Evolutionary conservation across 2,329 filamentous ascomycete genomes (phyloP).

Genomic region (Penicillium aurantiogriseum): DNA sequence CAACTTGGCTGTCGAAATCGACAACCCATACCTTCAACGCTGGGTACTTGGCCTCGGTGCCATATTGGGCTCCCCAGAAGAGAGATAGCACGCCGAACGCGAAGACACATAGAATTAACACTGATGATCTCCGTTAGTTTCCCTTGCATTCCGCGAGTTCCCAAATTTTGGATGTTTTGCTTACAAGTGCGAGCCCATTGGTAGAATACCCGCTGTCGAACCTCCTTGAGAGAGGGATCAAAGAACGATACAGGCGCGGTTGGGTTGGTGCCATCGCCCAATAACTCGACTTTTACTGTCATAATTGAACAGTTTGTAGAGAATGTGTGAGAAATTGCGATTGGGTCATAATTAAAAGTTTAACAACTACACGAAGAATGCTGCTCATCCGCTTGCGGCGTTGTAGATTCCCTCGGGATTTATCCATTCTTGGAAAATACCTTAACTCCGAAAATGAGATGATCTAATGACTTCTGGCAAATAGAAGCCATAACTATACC

Average conservation of each 20-base stretch:
- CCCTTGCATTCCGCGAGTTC: not conserved
- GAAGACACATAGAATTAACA: conserved; percentile 52
- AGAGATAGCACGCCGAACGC: conserved; percentile 58
- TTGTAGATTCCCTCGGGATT: not conserved
- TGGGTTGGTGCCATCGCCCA: not conserved
- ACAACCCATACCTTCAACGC: conserved; percentile 58
- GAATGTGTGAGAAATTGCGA: not conserved
- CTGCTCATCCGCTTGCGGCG: conserved; percentile 12
- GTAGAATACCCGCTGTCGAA: conserved; percentile 21
- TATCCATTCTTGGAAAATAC: conserved; percentile 4
- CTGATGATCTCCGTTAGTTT: conserved; percentile 13
- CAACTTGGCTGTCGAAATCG: conserved; percentile 59
- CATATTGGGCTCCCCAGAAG: conserved; percentile 60
- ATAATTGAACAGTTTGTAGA: not conserved
- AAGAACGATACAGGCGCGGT: conserved; percentile 29
- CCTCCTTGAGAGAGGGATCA: conserved; percentile 24
- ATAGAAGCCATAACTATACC: not conserved
- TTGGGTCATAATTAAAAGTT: not conserved
- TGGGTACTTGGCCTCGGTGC: conserved; percentile 50
- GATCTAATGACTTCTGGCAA: not conserved
- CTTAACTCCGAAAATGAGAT: conserved; percentile 7
- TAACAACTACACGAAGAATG: not conserved
- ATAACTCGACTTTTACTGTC: not conserved
- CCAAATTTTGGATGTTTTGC: not conserved
- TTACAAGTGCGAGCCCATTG: conserved; percentile 28